Conservation (phyloP, 495 filamentous ascomycete species). For the Penicillium parvum region DNA sequence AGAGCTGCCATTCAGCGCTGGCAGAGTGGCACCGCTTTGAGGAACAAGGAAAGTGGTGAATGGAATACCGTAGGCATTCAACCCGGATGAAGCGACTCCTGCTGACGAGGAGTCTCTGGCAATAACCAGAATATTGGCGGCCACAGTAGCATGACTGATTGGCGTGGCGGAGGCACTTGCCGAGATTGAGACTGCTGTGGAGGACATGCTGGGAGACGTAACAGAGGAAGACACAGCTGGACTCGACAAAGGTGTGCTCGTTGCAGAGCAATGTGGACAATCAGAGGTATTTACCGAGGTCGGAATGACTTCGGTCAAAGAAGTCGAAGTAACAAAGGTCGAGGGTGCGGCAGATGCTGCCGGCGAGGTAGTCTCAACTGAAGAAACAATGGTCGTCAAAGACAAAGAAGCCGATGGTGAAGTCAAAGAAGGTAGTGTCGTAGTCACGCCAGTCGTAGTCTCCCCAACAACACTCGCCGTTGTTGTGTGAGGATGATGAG, state of each 20-base stretch:
- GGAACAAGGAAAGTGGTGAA: slow-evolving; percentile 53
- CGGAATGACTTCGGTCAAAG: background rate
- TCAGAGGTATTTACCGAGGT: background rate
- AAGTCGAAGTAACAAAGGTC: slow-evolving; percentile 13
- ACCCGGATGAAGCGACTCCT: slow-evolving; percentile 44
- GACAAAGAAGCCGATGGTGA: slow-evolving; percentile 1
- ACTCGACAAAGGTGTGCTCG: background rate
- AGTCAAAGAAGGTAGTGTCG: background rate
- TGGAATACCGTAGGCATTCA: slow-evolving; percentile 60
- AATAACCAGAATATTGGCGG: slow-evolving; percentile 54
- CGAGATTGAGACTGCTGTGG: slow-evolving; percentile 17
- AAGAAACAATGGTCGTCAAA: slow-evolving; percentile 9
- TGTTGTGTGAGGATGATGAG: slow-evolving; percentile 4
- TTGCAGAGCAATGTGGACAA: slow-evolving; percentile 1
- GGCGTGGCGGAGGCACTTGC: slow-evolving; percentile 19
- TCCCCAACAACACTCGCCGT: slow-evolving; percentile 2
- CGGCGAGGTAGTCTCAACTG: slow-evolving; percentile 9
- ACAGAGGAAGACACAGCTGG: background rate
- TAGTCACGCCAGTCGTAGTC: slow-evolving; percentile 2
- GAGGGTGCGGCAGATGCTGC: slow-evolving; percentile 8
- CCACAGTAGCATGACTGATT: slow-evolving; percentile 23
- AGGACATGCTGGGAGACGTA: slow-evolving; percentile 25
- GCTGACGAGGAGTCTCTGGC: slow-evolving; percentile 48
- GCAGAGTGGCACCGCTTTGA: slow-evolving; percentile 46
- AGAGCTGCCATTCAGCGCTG: slow-evolving; percentile 42